Evolutionary conservation across 129 eudicot species (phyloP), one percentile per base, ranked within the genome.

Genomic region (Dittrichia graveolens): DNA sequence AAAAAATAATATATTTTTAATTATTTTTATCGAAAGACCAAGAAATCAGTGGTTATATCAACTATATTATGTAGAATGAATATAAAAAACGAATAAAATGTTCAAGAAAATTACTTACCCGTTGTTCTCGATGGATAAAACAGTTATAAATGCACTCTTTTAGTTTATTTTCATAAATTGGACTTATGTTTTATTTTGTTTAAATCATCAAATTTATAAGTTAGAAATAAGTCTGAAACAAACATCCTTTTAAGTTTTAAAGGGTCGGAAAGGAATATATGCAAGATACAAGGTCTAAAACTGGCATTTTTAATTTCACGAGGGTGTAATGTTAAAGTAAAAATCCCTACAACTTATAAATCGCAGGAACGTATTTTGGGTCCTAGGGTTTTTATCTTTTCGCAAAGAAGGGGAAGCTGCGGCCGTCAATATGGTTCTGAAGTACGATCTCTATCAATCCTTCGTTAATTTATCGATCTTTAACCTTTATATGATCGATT

Each of bases 351-450:
- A 55, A 56, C 42, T 73, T 73, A 73, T 73, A 73, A 73, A 73
- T 12, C 6, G 41, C 61, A 37, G 61, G 39, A 38, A 9, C 6
- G 7, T 5, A 34, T 43, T 37, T 5, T 0, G n/a, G 50, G n/a
- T 41, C 38, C 66, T 75, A 75, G 74, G 79, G 80, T 75, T 75
- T 75, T 67, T 6, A 47, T 61, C 49, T 42, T 44, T 66, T 35
- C 39, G 48, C 80, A 44, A 38, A 56, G 52, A 43, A 55, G 48
- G 14, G 31, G 48, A 65, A 67, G 61, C 80, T 14, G 74, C 80
- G 15, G 79, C 79, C 79, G 80, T 63, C 74, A 61, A 19, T 55
- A 74, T 76, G 80, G 80, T 76, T 56, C 80, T 76, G 74, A 76
- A 76, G 80, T 76, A 76, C 16, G 67, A 66, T 37, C 41, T 66